Evolutionary conservation across 176 grass and related monocot genomes (phyloP), one percentile per base, ranked within the genome.

Genomic region (Avena insularis): DNA sequence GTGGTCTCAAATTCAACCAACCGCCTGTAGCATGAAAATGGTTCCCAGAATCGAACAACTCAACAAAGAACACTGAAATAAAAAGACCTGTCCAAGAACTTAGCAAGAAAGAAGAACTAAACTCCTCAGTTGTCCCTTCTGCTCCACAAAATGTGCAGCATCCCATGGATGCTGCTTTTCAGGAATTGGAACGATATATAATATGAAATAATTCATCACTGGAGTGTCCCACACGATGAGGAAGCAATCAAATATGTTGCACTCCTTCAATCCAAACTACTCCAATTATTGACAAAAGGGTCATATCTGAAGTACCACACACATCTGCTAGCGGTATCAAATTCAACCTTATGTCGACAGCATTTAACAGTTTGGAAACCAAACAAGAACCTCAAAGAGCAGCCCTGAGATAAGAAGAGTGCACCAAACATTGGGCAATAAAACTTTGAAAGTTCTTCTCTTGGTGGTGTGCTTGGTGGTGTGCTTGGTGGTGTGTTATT

Each of bases 81-180:
- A 48, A 17, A 88, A 27, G 1, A 0, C 6, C 12, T 62, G 0
- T 9, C 20, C 1, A 35, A 35, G 47, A 15, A 85, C 5, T 8
- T 19, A 47, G 5, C 13, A 14, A 55, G 1, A 69, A 38, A 71
- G 11, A 46, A 9, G 50, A 21, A 77, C 36, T 27, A 75, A 55
- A 35, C 83, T 86, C 83, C 78, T 90, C 83, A 90, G 79, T 81
- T 82, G 88, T 90, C 88, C 81, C 83, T 90, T 90, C 88, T 70
- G 85, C 9, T 86, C 88, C 61, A 86, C 88, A 90, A 5, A 17
- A 19, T 70, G 1, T 9, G 66, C 66, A 70, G 35, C 67, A 70
- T 70, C 35, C 40, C 40, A 43, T 43, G 40, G 40, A 43, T 43
- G 5, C 40, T 43, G 40, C 40, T 43, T 71, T 71, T 71, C 36